Base-by-base conservation (phyloP, 495 filamentous ascomycete genomes). In the Rhypophila decipiens region DNA sequence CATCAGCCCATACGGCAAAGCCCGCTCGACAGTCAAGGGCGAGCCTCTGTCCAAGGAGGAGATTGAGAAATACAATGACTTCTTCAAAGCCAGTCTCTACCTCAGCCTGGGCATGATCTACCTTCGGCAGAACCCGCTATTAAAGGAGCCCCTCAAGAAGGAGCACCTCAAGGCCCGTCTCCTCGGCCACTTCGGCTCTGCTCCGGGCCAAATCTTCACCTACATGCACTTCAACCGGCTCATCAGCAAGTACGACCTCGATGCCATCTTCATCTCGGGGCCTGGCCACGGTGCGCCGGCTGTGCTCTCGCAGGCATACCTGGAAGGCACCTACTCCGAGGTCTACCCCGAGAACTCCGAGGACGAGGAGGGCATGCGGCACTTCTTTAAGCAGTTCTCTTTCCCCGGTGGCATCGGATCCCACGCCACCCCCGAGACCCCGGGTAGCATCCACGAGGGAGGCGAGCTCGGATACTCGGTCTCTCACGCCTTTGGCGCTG, bases 141-240 rank as follows among this genome's bases (percentile, higher is more conserved):
- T 87, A 17, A 71, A 68, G 43, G 78, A 85, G 51, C 79, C 82
- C 1, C 67, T 87, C 39, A 73, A 75, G 44, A 59, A 69, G 8
- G 76, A 82, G 41, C 77, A 86, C 57, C 68, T 87, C 61, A 88
- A 88, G 57, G 72, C 73, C 31, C 79, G 84, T 20, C 71, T 86
- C 2, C 71, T 88, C 5, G 84, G 84, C 21, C 84, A 88, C 58
- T 88, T 84, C 73, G 84, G 84, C 44, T 84, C 80, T 5, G 82
- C 84, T 42, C 80, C 84, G 13, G 84, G 83, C 23, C 84, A 86
- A 59, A 79, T 79, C 23, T 86, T 88, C 64, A 84, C 83, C 22
- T 86, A 80, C 68, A 83, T 86, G 65, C 84, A 88, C 64, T 82
- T 86, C 76, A 87, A 86, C 67, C 76, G 82, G 40, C 71, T 87